phyloP scores from a whole-genome alignment of 805 yeast genomes.

The Dipodascopsis uninucleata region DNA sequence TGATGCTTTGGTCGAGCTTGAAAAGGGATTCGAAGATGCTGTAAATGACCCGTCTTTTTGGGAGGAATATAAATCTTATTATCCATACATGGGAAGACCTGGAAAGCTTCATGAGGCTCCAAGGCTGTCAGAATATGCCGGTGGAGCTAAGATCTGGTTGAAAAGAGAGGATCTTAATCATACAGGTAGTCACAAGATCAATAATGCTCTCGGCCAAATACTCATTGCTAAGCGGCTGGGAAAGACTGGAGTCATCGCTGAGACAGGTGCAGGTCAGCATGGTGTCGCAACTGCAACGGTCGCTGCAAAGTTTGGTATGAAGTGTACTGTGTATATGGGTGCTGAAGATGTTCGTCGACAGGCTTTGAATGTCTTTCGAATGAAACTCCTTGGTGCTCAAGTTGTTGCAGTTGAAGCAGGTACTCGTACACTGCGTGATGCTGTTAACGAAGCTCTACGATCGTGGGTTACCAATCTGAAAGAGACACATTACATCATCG shows the following conservation, averaged over 20 bases:
- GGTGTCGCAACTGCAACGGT: slow-evolving; percentile 53
- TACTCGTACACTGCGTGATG: slow-evolving; percentile 93
- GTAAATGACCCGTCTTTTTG: slow-evolving; percentile 88
- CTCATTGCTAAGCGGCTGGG: slow-evolving; percentile 45
- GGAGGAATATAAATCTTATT: slow-evolving; percentile 82
- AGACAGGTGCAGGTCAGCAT: slow-evolving; percentile 52
- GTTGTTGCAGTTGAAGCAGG: slow-evolving; percentile 93
- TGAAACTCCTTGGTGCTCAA: slow-evolving; percentile 93
- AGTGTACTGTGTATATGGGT: slow-evolving; percentile 96
- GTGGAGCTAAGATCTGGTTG: slow-evolving; percentile 96
- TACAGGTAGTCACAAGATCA: slow-evolving; percentile 48
- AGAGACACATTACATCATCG: slow-evolving; percentile 91
- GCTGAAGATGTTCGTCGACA: slow-evolving; percentile 99
- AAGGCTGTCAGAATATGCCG: slow-evolving; percentile 80
- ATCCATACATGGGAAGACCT: slow-evolving; percentile 95
- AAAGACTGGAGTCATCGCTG: slow-evolving; percentile 46
- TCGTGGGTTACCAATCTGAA: slow-evolving; percentile 87
- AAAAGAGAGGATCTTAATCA: slow-evolving; percentile 83
- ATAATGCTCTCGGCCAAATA: slow-evolving; percentile 47
- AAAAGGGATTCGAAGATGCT: slow-evolving; percentile 80
- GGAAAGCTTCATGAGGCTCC: slow-evolving; percentile 88
- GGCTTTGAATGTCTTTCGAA: slow-evolving; percentile 95
- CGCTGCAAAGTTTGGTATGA: slow-evolving; percentile 66
- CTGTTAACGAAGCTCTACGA: slow-evolving; percentile 95
- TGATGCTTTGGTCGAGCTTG: slow-evolving; percentile 85